phyloP scores from a whole-genome alignment of 176 grass and related monocot species.

The Hordeum vulgare region MorexV3_pseudomolecules_assembly NC_058523.1:115448371-115448870 shows the following conservation, averaged over 20 bases:
- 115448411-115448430: not conserved
- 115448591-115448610: not conserved
- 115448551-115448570: not conserved
- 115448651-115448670: not conserved
- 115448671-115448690: not conserved
- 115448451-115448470: not conserved
- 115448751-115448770: not conserved
- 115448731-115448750: not conserved
- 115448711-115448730: not conserved
- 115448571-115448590: not conserved
- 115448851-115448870: not conserved
- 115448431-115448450: not conserved
- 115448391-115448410: slow-evolving; percentile 14
- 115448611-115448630: not conserved
- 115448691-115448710: slow-evolving; percentile 5
- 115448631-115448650: not conserved
- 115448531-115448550: not conserved
- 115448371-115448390: slow-evolving; percentile 3
- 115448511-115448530: not conserved
- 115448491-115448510: not conserved
- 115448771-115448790: not conserved
- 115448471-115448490: not conserved
- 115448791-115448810: not conserved
- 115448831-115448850: not conserved
- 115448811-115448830: slow-evolving; percentile 10